A percentile compares a stretch with the other conserved stretches of the same genome.
Evolutionary conservation across 2,329 filamentous ascomycete genomes (phyloP).

Genomic region (Chrysosporium keratinophilum): DNA sequence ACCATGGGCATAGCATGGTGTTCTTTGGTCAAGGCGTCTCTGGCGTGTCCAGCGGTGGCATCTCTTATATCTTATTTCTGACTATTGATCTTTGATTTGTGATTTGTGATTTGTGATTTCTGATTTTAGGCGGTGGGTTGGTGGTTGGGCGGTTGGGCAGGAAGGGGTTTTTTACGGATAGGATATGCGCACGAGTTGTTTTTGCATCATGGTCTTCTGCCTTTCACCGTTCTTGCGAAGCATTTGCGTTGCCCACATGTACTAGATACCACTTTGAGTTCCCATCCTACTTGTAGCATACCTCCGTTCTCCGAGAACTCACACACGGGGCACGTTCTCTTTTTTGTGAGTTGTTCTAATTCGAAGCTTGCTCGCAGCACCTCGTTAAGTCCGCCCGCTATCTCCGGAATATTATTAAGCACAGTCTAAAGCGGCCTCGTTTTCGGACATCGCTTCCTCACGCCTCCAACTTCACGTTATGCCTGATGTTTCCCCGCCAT

Average conservation of each 20-base stretch:
- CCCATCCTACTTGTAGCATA: too few species aligned
- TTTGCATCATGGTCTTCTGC: background rate
- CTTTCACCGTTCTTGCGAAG: background rate
- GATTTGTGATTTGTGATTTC: background rate
- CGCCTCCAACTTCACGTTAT: background rate
- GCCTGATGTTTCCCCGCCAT: too few species aligned
- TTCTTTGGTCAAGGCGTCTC: constrained; percentile 1
- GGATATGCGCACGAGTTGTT: background rate
- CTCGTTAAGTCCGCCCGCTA: too few species aligned
- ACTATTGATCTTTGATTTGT: background rate
- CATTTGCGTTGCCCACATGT: background rate
- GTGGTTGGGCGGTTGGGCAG: background rate
- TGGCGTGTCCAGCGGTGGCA: background rate
- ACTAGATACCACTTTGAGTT: too few species aligned
- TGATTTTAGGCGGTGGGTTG: background rate
- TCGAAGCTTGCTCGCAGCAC: too few species aligned
- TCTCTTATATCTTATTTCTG: background rate
- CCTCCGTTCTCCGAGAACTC: too few species aligned
- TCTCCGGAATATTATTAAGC: too few species aligned
- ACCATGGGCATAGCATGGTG: constrained; percentile 6
- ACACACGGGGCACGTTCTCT: too few species aligned
- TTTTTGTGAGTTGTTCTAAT: too few species aligned
- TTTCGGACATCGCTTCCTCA: background rate
- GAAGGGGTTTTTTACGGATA: background rate
- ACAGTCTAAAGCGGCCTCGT: too few species aligned